Percentiles rank a stretch among this genome's conserved stretches.
Conservation (phyloP, 371 early-diverging fungal genomes). For the Mucor velutinosus region DNA sequence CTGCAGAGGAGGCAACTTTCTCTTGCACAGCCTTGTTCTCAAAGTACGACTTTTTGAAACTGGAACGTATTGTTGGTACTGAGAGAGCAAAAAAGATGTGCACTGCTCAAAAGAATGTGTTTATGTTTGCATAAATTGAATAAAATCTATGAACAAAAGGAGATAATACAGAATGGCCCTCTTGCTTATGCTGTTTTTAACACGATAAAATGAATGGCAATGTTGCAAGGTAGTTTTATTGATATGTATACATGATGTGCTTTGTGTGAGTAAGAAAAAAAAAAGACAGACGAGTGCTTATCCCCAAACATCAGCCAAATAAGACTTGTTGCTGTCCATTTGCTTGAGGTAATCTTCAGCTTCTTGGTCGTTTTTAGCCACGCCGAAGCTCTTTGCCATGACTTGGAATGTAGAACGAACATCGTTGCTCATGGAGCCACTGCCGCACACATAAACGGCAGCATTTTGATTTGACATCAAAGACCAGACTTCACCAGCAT, state of each 20-base stretch:
- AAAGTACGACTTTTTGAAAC: constrained; percentile 80
- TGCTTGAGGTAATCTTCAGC: constrained; percentile 27
- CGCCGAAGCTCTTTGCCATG: constrained; percentile 37
- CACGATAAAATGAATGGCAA: background rate
- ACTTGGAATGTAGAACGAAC: constrained; percentile 35
- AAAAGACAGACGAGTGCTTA: background rate
- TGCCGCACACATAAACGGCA: constrained; percentile 41
- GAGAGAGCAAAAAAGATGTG: constrained; percentile 76
- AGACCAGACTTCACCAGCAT: constrained; percentile 35
- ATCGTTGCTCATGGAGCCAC: constrained; percentile 45
- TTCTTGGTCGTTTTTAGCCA: constrained; percentile 22
- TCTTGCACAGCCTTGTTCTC: constrained; percentile 78
- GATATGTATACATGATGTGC: background rate
- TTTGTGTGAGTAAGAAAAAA: background rate
- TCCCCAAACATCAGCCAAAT: constrained; percentile 12
- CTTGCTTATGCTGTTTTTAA: no score
- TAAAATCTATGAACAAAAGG: no score
- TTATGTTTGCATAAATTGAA: constrained; percentile 63
- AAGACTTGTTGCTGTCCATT: constrained; percentile 26
- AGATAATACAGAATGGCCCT: background rate
- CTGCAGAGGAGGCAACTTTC: constrained; percentile 60
- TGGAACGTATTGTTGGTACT: constrained; percentile 91
- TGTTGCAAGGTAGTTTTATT: background rate
- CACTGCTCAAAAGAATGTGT: constrained; percentile 69
- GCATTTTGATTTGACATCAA: constrained; percentile 21